A percentile compares a stretch with the other conserved stretches of the same genome.
Conservation (phyloP, 805 yeast genomes). For the Saccharomycopsis capsularis region DNA sequence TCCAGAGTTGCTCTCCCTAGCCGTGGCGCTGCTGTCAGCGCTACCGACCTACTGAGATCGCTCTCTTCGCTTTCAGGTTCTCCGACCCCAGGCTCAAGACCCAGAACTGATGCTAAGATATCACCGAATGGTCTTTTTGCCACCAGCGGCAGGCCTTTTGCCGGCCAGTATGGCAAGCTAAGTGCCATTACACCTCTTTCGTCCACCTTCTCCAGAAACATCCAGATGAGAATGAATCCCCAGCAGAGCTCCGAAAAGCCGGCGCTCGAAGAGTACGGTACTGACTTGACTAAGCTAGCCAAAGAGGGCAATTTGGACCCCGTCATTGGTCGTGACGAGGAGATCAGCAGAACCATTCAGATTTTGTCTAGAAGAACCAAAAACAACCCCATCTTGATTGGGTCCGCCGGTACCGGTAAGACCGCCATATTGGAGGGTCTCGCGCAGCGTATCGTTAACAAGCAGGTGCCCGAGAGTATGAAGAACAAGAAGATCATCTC, state of each 20-base stretch:
- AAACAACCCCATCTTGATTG: constrained; percentile 91
- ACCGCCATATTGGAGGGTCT: constrained; percentile 95
- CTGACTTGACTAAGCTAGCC: constrained; percentile 81
- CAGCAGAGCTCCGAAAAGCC: constrained; percentile 52
- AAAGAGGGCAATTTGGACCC: constrained; percentile 89
- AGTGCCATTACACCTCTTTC: background rate
- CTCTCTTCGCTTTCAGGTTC: background rate
- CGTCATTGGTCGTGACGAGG: constrained; percentile 95
- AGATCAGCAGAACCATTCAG: constrained; percentile 87
- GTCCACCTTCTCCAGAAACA: background rate
- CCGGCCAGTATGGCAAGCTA: background rate
- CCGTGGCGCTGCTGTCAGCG: no score
- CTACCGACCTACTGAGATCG: no score
- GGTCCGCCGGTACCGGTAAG: constrained; percentile 97
- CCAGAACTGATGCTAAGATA: background rate
- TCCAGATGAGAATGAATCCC: constrained; percentile 25
- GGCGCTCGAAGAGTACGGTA: constrained; percentile 79
- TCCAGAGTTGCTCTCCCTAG: no score
- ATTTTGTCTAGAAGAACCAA: constrained; percentile 88
- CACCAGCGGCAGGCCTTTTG: background rate
- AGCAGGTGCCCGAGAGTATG: constrained; percentile 93
- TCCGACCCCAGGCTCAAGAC: background rate
- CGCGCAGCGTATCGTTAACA: constrained; percentile 85
- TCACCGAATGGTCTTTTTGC: background rate
- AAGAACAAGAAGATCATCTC: constrained; percentile 79